Base-by-base conservation (phyloP, 2,329 filamentous ascomycete species). In the Keithomyces neogunnii region DNA sequence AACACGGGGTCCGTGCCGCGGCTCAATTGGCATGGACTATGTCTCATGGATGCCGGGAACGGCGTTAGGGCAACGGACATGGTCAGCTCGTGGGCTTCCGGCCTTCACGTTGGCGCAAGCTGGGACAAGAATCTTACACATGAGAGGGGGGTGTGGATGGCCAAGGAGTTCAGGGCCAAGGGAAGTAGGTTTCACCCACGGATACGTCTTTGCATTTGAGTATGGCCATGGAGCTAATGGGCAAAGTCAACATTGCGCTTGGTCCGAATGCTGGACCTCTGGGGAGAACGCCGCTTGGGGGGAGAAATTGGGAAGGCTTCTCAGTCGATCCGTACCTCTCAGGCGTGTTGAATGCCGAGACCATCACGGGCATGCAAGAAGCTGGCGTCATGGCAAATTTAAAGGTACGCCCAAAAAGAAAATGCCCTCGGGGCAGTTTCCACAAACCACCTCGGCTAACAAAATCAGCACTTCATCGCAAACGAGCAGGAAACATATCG, bases 301-400 rank as follows among this genome's bases (percentile, higher is more conserved):
- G 86, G 1, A 76, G 87, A 32, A 88, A 82, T 55, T 90, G 86
- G 86, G 86, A 90, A 63, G 82, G 81, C 0, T 89, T 89, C 61
- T 85, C 83, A 1, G 69, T 80, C 3, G 86, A 90, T 59, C 85
- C 86, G 0, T 82, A 82, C 11, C 73, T 90, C 5, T 84, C 86
- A 1, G 89, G 88, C 26, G 75, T 82, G 53, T 73, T 87, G 51
- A 85, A 86, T 53, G 79, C 79, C n/a, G 78, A 88, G 60, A 86
- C 85, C 1, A 80, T 92, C 58, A 75, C 79, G 55, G 88, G 87
- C 32, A 87, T 89, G 49, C 88, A 93, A 63, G 81, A 84, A 60
- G 82, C 84, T 3, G 88, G 88, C 59, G 82, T 92, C 38, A 86
- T 95, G 64, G 87, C 89, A 51, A 88, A 84, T 70, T 82, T 74